Base-by-base conservation (phyloP, 2,329 filamentous ascomycete species). In the Alternaria hordeiaustralica region DNA sequence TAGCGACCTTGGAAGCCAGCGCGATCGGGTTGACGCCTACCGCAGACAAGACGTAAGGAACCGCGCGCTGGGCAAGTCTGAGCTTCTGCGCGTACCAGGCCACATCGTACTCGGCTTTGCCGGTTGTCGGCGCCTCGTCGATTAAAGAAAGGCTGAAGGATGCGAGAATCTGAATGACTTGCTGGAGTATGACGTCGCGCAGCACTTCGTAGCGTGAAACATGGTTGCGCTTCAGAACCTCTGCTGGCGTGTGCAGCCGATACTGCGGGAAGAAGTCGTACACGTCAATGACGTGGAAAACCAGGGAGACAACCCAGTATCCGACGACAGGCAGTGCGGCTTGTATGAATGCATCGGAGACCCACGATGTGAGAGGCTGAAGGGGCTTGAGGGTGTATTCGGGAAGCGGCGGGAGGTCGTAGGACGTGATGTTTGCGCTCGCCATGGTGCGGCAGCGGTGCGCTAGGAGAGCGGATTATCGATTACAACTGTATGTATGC, bases 191-290 rank as follows among this genome's bases (percentile, higher is more conserved):
- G 71, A 98, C 95, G 84, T 98, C 95, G 79, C 92, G 90, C 67
- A 95, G 88, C 4, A 97, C 94, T 75, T 97, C 91, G 82, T 88
- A 92, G 66, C 93, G 89, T 50, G 92, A 88, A 57, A 93, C 95
- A 75, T 93, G 93, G 81, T 97, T 97, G 73, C 94, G 89, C 80
- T 93, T 92, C 36, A 90, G 79, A 67, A 98, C 91, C 81, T 98
- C 95, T 56, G 93, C 94, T 13, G 96, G 96, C 0, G 96, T 98
- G 82, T 99, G 96, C 45, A 99, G 86, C 67, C 96, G 91, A 82
- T 98, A 97, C 74, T 96, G 89, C 18, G 94, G 90, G 79, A 95
- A 97, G 41, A 95, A 83, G 79, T 97, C 93, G 82, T 90, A 90
- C 62, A 89, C 84, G 82, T 99, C 96, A 75, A 98, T 89, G 71